phyloP scores from a whole-genome alignment of 192 early-diverging fungal species.

The Linnemannia exigua region DNA sequence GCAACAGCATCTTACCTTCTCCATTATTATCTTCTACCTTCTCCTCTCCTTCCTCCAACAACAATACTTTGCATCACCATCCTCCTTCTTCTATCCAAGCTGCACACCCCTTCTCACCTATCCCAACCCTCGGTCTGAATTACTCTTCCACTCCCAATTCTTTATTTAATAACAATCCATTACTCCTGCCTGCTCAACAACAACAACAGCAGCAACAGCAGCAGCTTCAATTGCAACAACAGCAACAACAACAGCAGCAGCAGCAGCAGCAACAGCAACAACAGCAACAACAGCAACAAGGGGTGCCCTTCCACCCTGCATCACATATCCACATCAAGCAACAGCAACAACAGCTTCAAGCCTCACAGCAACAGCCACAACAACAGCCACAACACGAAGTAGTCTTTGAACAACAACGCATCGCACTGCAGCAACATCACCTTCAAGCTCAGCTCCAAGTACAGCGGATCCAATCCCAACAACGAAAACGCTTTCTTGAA shows the following conservation, averaged over 20 bases:
- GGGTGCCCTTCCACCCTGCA: background rate
- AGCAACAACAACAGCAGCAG: conserved; percentile 7
- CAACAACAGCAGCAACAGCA: conserved; percentile 1
- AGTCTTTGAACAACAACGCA: background rate
- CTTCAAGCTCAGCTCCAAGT: conserved; percentile 28
- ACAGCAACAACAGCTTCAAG: conserved; percentile 4
- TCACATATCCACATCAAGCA: conserved; percentile 17
- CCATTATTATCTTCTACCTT: background rate
- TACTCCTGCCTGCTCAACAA: background rate
- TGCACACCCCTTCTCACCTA: background rate
- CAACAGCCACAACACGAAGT: background rate
- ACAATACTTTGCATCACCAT: too few relatives aligned
- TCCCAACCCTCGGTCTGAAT: background rate
- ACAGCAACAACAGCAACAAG: conserved; percentile 5
- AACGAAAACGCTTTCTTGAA: conserved; percentile 11
- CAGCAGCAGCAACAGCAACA: background rate
- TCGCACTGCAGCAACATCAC: conserved; percentile 31
- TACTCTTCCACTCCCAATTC: background rate
- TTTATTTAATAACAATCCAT: background rate
- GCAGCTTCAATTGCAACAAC: conserved; percentile 17
- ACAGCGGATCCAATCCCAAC: conserved; percentile 30
- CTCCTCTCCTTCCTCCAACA: conserved; percentile 3
- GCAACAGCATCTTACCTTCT: too few relatives aligned
- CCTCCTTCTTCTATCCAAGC: background rate
- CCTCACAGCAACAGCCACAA: conserved; percentile 6